Percentiles rank a stretch among this genome's conserved stretches.
Evolutionary conservation across 768 basidiomycete genomes (phyloP).

Genomic region (Kwoniella heveanensis): DNA sequence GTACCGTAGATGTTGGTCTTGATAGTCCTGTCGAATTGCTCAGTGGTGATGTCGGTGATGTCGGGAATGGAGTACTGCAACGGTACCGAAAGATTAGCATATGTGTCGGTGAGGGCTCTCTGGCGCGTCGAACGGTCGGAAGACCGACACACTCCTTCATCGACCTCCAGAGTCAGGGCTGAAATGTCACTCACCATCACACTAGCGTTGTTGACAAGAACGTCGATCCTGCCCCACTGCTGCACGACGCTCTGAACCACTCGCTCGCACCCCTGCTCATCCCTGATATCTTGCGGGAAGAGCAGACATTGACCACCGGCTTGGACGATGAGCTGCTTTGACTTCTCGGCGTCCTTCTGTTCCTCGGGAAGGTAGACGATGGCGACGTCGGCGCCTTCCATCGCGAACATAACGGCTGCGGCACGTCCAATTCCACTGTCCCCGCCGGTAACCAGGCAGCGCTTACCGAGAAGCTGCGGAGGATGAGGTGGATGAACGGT

Average conservation of each 20-base stretch:
- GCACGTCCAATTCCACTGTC: conserved; percentile 62
- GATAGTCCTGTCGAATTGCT: conserved; percentile 63
- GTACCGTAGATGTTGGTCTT: conserved; percentile 65
- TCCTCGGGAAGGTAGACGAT: conserved; percentile 63
- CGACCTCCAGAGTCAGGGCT: too few species aligned
- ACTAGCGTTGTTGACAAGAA: conserved; percentile 66
- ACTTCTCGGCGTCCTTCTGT: conserved; percentile 59
- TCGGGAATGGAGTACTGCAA: conserved; percentile 58
- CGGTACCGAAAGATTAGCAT: background rate
- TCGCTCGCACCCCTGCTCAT: conserved; percentile 53
- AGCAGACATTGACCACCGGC: conserved; percentile 46
- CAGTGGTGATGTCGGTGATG: conserved; percentile 57
- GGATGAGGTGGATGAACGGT: background rate
- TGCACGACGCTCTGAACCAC: conserved; percentile 51
- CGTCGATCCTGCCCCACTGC: conserved; percentile 59
- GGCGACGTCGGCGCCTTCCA: conserved; percentile 58
- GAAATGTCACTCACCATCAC: conserved; percentile 56
- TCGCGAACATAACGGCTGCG: conserved; percentile 59
- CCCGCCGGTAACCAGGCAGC: conserved; percentile 61
- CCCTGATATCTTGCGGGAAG: conserved; percentile 55
- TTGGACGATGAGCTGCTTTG: conserved; percentile 39
- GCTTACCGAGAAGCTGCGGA: conserved; percentile 60
- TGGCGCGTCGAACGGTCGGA: too few species aligned
- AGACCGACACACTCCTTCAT: too few species aligned
- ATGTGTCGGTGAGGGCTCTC: background rate